A percentile compares a stretch with the other conserved stretches of the same genome.
These are phyloP conservation scores for Sporothrix humicola DNA, from an alignment of 2,329 filamentous ascomycete genomes.

Conservation along the genomic window DNA sequence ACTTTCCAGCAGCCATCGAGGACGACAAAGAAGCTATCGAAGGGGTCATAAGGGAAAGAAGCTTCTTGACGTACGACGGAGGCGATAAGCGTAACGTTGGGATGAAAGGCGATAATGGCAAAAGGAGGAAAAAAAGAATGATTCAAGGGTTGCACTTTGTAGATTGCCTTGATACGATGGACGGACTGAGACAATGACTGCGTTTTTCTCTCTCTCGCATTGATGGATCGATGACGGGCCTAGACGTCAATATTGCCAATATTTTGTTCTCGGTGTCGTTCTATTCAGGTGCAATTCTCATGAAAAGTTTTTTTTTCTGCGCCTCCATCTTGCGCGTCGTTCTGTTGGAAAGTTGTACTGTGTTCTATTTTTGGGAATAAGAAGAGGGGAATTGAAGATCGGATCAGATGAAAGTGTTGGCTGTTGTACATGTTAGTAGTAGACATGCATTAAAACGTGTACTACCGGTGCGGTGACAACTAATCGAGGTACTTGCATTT, in stretches of 20 bases:
- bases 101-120: not conserved
- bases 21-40: constrained; percentile 13
- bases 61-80: not conserved
- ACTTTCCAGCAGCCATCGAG: not conserved
- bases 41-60: not conserved
- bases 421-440: not conserved
- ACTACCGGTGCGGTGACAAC: not conserved
- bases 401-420: not conserved
- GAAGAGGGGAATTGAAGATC: constrained; percentile 11
- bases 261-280: not conserved
- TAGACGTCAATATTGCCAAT: constrained; percentile 7
- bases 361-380: constrained; percentile 10
- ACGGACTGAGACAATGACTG: not conserved
- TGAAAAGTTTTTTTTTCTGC: not conserved
- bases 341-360: not conserved
- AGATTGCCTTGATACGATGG: not conserved
- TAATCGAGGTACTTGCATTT: not conserved
- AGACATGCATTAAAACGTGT: not conserved
- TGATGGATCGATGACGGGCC: not conserved
- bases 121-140: not conserved
- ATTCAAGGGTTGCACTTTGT: not conserved
- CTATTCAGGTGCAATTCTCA: not conserved
- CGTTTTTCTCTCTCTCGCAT: not conserved
- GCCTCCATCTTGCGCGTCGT: not conserved
- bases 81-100: not conserved